Evolutionary conservation across 2,329 filamentous ascomycete genomes (phyloP), one percentile per base, ranked within the genome.

Genomic region (Cladosporium sp.): DNA sequence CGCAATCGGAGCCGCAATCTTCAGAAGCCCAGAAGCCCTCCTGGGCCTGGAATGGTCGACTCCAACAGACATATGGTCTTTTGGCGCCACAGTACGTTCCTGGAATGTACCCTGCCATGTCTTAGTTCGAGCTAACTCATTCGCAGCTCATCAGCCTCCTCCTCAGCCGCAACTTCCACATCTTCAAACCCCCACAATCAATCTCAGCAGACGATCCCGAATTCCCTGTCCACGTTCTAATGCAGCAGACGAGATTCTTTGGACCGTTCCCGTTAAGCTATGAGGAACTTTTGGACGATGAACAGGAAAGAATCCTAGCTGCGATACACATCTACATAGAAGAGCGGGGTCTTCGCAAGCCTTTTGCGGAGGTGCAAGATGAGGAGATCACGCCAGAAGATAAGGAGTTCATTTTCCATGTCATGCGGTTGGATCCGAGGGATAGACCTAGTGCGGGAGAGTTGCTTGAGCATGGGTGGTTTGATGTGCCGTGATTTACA

Each of bases 391-490:
- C 54, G 3, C 49, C 54, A 30, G 53, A 60, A 41, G 65, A 69
- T 43, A 65, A 61, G 49, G 55, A 49, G 13, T 72, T 72, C 54
- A 55, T 73, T 25, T 50, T 56, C 7, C 70, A 65, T 56, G 67
- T 73, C n/a, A 71, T 74, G 69, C 69, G 66, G 53, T 56, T 73
- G 11, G 69, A 73, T 51, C 68, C 66, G 41, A 65, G 67, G 51
- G 70, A 73, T 50, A 63, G 69, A 27, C 71, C 69, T 9, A 67
- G 66, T n/a, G 70, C 69, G 41, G 62, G 61, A 53, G 61, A 68
- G 47, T 56, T 72, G 22, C 55, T 71, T 33, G 54, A 63, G 49
- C 67, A 71, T 52, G 54, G 61, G 25, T 72, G 68, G 67, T 68
- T 70, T 60, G 43, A 58, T 22, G 7, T 35, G 30, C 49, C 33